Evolutionary conservation across 2,329 filamentous ascomycete species (phyloP).

Genomic region (Rhytidhysteron rufulum): DNA sequence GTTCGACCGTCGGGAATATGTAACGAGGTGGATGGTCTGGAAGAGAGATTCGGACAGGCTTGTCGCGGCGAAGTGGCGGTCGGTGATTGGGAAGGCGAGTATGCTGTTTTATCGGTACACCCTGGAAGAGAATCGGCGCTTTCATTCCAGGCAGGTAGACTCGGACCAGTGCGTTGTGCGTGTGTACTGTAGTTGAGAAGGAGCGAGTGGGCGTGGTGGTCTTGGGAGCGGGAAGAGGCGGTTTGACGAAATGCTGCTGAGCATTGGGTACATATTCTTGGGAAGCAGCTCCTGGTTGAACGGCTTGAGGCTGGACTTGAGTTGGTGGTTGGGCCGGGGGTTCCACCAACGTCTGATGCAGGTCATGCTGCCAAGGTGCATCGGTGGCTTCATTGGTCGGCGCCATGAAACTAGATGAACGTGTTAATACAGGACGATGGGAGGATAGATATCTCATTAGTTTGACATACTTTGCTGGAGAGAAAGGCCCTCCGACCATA

Average conservation of each 20-base stretch:
- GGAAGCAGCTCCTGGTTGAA: conserved; percentile 13
- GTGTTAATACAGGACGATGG: conserved; percentile 23
- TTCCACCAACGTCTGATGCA: conserved; percentile 67
- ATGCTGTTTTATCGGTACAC: conserved; percentile 81
- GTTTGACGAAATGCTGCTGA: conserved; percentile 18
- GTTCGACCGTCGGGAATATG: conserved; percentile 82
- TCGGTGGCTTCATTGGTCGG: conserved; percentile 55
- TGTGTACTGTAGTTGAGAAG: conserved; percentile 77
- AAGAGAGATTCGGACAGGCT: conserved; percentile 89
- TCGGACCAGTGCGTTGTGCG: conserved; percentile 81
- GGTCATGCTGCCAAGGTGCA: conserved; percentile 87
- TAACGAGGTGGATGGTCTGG: conserved; percentile 77
- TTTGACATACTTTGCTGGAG: conserved; percentile 59
- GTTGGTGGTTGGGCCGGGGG: conserved; percentile 27
- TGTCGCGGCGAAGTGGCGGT: conserved; percentile 89
- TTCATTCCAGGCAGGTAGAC: conserved; percentile 76
- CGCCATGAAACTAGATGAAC: conserved; percentile 33
- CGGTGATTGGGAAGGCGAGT: conserved; percentile 92
- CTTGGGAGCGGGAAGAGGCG: conserved; percentile 4
- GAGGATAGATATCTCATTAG: too few species aligned
- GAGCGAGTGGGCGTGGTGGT: conserved; percentile 19
- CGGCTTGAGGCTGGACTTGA: conserved; percentile 17
- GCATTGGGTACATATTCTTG: conserved; percentile 15
- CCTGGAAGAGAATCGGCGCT: conserved; percentile 65
- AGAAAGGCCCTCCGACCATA: conserved; percentile 51